Conservation (phyloP, 78 protist species). For the Dictyostelium firmibasis region DNA sequence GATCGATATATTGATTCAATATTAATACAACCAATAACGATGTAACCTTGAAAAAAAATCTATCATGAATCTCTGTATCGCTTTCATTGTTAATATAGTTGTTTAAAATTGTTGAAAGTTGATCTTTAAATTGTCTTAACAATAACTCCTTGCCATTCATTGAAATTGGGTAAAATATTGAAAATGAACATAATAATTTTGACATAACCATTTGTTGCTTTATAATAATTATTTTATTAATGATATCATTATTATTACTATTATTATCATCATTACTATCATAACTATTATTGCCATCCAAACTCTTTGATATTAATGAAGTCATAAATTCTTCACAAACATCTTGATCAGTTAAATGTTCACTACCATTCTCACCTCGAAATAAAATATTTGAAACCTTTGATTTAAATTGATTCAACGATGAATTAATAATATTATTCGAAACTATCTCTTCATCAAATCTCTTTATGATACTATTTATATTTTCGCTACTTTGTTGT, state of each 20-base stretch:
- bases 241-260: background rate
- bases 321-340: background rate
- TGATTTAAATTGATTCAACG: conserved; percentile 10
- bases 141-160: conserved; percentile 27
- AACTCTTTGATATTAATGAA: background rate
- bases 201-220: conserved; percentile 23
- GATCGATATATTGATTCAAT: conserved; percentile 14
- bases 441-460: conserved; percentile 11
- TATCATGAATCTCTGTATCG: background rate
- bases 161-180: background rate
- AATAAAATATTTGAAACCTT: background rate
- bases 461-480: background rate
- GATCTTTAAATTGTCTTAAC: background rate
- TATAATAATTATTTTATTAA: background rate
- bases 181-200: conserved; percentile 14
- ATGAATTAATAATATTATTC: background rate
- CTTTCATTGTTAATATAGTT: background rate
- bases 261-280: background rate
- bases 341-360: background rate
- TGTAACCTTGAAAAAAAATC: background rate
- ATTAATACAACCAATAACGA: background rate
- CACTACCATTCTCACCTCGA: background rate
- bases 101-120: background rate
- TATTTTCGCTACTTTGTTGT: background rate
- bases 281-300: background rate